Conservation (phyloP, 495 filamentous ascomycete genomes). For the Lepidopterella palustris region DNA sequence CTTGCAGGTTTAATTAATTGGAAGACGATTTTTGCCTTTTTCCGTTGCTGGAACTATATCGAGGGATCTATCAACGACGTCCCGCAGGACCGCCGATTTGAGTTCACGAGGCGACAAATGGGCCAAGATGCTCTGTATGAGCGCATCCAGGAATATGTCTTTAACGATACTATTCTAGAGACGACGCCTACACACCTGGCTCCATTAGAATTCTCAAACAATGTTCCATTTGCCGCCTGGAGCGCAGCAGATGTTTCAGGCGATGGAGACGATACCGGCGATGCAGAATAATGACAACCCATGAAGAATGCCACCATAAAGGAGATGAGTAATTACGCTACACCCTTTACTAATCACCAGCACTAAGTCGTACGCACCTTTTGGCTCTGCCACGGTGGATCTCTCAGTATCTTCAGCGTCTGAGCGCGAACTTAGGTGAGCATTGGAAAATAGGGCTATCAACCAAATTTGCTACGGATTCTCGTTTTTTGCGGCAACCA, state of each 20-base stretch:
- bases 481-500: too few species aligned
- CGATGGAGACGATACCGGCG: not conserved
- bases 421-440: too few species aligned
- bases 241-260: not conserved
- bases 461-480: too few species aligned
- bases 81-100: not conserved
- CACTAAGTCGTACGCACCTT: too few species aligned
- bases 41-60: conserved; percentile 8
- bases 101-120: not conserved
- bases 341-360: too few species aligned
- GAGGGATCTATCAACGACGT: conserved; percentile 1
- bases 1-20: conserved; percentile 10
- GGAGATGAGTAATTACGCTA: too few species aligned
- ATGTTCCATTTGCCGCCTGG: not conserved
- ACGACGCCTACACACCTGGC: not conserved
- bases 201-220: not conserved
- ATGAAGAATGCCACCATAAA: not conserved
- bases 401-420: too few species aligned
- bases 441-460: too few species aligned
- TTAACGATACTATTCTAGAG: not conserved
- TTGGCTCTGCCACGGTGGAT: too few species aligned
- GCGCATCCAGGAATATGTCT: not conserved
- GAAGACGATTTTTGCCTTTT: conserved; percentile 2
- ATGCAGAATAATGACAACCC: too few species aligned
- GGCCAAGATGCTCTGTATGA: not conserved